phyloP scores from a whole-genome alignment of 1,284 basidiomycete genomes.

The Ganoderma multipileum region DNA sequence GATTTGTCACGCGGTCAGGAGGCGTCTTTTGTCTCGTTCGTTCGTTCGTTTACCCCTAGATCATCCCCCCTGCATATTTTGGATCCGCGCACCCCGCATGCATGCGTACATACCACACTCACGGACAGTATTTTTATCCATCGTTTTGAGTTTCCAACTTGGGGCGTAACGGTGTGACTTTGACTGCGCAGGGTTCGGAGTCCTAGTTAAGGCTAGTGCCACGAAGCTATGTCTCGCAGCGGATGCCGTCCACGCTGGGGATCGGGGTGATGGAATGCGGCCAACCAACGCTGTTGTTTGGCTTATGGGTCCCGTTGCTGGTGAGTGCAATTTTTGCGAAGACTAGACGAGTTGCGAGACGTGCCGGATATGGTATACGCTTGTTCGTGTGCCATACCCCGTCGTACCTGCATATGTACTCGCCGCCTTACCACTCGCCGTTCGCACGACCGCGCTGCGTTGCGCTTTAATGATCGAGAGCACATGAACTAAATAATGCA shows the following conservation, averaged over 20 bases:
- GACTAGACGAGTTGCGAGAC: not conserved
- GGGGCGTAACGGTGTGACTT: not conserved
- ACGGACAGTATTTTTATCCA: not conserved
- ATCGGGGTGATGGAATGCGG: not conserved
- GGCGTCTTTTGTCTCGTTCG: not conserved
- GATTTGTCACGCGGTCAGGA: not conserved
- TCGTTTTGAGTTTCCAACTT: not conserved
- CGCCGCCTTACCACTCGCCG: too few species aligned
- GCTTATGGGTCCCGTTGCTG: conserved; percentile 1
- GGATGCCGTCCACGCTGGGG: not conserved
- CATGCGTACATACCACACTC: not conserved
- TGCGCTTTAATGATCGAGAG: too few species aligned
- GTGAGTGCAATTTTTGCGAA: not conserved
- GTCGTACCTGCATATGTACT: not conserved
- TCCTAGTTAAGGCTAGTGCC: too few species aligned
- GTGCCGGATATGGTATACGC: not conserved
- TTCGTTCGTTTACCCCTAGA: not conserved
- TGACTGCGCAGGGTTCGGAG: conserved; percentile 1
- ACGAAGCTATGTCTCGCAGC: not conserved
- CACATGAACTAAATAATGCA: too few species aligned
- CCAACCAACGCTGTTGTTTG: not conserved
- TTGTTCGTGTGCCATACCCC: not conserved
- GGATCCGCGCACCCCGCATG: not conserved
- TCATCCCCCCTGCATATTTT: not conserved
- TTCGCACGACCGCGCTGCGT: too few species aligned